Conservation (phyloP, 768 basidiomycete genomes). For the Trametopsis cervina region DNA sequence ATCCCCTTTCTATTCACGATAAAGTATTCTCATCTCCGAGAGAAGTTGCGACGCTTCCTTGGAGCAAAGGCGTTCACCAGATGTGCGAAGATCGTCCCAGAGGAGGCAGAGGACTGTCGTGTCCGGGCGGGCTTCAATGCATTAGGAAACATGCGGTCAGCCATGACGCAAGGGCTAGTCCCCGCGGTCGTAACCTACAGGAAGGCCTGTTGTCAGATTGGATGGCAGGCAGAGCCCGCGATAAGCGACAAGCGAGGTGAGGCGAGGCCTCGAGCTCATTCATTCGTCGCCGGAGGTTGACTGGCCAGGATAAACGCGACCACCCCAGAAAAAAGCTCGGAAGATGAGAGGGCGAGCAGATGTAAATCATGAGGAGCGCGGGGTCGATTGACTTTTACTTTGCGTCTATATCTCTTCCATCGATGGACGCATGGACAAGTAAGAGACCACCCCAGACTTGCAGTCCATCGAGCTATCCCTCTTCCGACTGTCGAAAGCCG, state of each 20-base stretch:
- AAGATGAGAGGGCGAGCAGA: background rate
- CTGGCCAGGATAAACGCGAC: background rate
- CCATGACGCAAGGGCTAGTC: slow-evolving; percentile 5
- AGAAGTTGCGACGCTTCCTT: too few species aligned
- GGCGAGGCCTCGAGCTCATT: background rate
- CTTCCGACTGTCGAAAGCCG: background rate
- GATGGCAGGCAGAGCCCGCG: too few species aligned
- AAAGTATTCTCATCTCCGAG: too few species aligned
- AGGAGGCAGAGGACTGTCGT: too few species aligned
- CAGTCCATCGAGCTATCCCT: background rate
- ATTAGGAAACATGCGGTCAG: background rate
- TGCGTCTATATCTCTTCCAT: background rate
- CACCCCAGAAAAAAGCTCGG: background rate
- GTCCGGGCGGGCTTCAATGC: background rate
- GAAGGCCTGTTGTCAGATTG: background rate
- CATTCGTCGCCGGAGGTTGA: background rate
- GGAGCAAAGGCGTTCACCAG: too few species aligned
- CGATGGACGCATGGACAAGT: background rate
- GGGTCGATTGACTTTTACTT: background rate
- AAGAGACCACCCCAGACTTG: background rate
- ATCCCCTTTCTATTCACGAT: too few species aligned
- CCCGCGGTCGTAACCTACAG: background rate
- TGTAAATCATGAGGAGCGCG: background rate
- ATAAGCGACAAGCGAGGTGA: background rate
- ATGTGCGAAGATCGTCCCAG: too few species aligned